These are phyloP conservation scores for Omphalotus olearius DNA, from an alignment of 1,284 basidiomycete species.

Conservation along the genomic window DNA sequence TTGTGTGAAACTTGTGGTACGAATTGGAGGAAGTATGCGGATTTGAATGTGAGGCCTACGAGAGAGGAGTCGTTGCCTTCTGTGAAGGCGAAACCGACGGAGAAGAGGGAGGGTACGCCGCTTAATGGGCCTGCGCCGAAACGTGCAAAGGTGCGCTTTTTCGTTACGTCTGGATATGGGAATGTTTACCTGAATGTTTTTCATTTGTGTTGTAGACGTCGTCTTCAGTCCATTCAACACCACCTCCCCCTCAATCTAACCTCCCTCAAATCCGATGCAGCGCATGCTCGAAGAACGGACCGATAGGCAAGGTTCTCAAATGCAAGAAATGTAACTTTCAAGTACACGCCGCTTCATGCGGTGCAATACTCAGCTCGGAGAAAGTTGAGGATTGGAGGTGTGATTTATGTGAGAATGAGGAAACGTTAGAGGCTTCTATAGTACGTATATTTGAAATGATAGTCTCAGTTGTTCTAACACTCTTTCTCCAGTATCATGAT, in stretches of 20 bases:
- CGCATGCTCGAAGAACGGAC: conserved; percentile 73
- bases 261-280: conserved; percentile 68
- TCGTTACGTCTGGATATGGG: background rate
- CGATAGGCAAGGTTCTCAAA: conserved; percentile 70
- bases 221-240: conserved; percentile 52
- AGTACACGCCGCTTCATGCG: conserved; percentile 71
- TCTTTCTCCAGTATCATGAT: conserved; percentile 50
- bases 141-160: conserved; percentile 57
- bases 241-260: conserved; percentile 43
- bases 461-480: background rate
- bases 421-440: conserved; percentile 70
- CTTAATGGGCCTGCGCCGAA: conserved; percentile 58
- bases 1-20: conserved; percentile 81
- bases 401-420: conserved; percentile 81
- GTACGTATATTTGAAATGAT: conserved; percentile 35
- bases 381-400: conserved; percentile 75
- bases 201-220: conserved; percentile 39
- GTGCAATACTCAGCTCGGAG: conserved; percentile 60
- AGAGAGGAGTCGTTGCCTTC: conserved; percentile 57
- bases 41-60: conserved; percentile 67
- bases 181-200: background rate
- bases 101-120: conserved; percentile 81
- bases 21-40: conserved; percentile 87
- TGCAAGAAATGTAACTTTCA: conserved; percentile 78
- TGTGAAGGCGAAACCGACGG: conserved; percentile 41